These are phyloP conservation scores for Microascus cirrosus DNA, from an alignment of 2,329 filamentous ascomycete genomes.

Conservation along the genomic window DNA sequence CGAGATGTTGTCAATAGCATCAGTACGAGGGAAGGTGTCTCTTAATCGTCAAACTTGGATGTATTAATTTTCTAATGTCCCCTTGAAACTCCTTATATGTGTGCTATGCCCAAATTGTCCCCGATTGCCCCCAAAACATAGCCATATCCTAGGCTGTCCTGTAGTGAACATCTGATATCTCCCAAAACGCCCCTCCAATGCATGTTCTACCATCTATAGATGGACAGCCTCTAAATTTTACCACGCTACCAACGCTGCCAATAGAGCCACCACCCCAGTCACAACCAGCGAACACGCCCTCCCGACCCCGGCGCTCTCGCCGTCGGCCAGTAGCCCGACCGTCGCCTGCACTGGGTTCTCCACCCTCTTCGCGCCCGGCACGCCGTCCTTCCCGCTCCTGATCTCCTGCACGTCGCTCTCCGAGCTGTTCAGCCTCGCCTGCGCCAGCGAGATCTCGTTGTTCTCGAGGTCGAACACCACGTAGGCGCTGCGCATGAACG, in stretches of 20 bases:
- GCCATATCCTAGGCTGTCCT: not conserved
- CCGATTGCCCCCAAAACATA: not conserved
- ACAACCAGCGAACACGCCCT: not conserved
- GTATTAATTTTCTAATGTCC: not conserved
- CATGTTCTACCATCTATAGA: not conserved
- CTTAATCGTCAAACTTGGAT: not conserved
- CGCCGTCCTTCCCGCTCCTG: conserved; percentile 28
- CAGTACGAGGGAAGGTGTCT: too few species aligned
- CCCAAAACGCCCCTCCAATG: not conserved
- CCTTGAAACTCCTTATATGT: not conserved
- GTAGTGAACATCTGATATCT: not conserved
- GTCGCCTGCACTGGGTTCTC: conserved; percentile 36
- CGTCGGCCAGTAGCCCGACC: conserved; percentile 20
- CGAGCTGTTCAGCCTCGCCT: conserved; percentile 35
- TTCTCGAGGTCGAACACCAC: conserved; percentile 65
- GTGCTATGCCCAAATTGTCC: not conserved
- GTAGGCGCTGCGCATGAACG: conserved; percentile 64
- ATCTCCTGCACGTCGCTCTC: conserved; percentile 43
- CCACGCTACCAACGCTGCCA: not conserved
- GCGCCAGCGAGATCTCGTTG: conserved; percentile 59
- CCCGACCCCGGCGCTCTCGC: not conserved
- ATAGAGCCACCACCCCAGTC: not conserved
- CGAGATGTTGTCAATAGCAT: too few species aligned
- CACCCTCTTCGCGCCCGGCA: conserved; percentile 44
- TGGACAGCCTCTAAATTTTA: not conserved